Percentiles rank a stretch among this genome's conserved stretches.
These are phyloP conservation scores for Cyclotella atomus DNA, from an alignment of 108 stramenopile species.

Conservation along the genomic window DNA sequence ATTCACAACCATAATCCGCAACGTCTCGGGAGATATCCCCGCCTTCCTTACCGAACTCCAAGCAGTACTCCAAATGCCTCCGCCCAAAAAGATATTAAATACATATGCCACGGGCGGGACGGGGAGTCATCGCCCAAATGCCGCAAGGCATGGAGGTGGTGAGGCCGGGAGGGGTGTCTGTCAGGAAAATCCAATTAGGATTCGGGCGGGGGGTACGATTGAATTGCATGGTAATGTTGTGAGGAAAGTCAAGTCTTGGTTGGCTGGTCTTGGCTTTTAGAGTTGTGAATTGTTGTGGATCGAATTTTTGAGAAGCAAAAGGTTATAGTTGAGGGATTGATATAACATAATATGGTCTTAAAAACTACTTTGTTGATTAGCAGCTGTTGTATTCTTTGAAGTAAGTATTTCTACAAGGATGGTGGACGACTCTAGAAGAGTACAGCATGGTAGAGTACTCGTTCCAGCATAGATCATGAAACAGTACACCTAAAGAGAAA, in stretches of 20 bases:
- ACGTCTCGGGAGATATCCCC: conserved; percentile 73
- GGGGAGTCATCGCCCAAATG: not conserved
- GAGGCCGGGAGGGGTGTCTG: conserved; percentile 49
- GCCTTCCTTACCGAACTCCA: conserved; percentile 75
- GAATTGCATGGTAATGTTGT: conserved; percentile 84
- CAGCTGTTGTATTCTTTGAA: too few species aligned
- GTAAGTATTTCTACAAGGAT: too few species aligned
- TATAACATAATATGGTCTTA: not conserved
- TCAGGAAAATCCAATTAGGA: conserved; percentile 63
- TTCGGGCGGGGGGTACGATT: conserved; percentile 82
- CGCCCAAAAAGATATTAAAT: conserved; percentile 39
- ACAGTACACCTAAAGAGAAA: too few species aligned
- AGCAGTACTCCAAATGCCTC: conserved; percentile 60
- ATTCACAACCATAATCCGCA: conserved; percentile 77
- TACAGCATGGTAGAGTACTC: too few species aligned
- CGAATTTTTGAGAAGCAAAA: too few species aligned
- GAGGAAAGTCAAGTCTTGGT: conserved; percentile 74
- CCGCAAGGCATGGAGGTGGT: conserved; percentile 40
- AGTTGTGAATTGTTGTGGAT: not conserved
- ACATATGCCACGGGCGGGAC: conserved; percentile 29
- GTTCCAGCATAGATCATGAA: too few species aligned
- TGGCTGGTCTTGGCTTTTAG: conserved; percentile 88
- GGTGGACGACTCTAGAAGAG: too few species aligned
- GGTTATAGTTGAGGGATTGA: not conserved
- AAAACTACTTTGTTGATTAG: too few species aligned